These are phyloP conservation scores for Calonectria montana DNA, from an alignment of 2,329 filamentous ascomycete genomes.

Conservation along the genomic window DNA sequence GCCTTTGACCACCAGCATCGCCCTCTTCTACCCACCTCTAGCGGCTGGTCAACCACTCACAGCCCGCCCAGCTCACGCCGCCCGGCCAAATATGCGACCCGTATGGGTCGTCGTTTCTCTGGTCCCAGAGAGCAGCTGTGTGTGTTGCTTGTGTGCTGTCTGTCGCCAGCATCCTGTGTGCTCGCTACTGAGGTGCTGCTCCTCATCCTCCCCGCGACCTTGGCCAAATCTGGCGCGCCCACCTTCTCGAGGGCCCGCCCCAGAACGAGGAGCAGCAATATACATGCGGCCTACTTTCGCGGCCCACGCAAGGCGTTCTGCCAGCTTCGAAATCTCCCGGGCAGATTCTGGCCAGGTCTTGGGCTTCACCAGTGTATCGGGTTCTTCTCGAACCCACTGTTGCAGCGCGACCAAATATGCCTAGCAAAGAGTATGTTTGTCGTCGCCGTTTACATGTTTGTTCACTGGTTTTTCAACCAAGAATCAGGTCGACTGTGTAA, in stretches of 20 bases:
- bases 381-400: background rate
- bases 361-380: background rate
- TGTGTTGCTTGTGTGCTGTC: background rate
- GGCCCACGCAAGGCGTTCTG: slow-evolving; percentile 39
- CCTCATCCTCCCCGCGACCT: slow-evolving; percentile 4
- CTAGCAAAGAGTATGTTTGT: background rate
- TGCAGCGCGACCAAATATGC: background rate
- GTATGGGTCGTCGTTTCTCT: slow-evolving; percentile 1
- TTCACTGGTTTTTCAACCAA: background rate
- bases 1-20: slow-evolving; percentile 11
- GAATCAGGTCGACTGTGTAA: background rate
- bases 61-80: slow-evolving; percentile 27
- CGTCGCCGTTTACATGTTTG: too few relatives aligned
- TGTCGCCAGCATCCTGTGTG: background rate
- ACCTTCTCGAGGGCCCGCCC: background rate
- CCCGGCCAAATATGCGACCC: slow-evolving; percentile 15
- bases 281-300: slow-evolving; percentile 15
- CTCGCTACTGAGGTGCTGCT: background rate
- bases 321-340: background rate
- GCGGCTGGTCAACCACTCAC: slow-evolving; percentile 39
- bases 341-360: slow-evolving; percentile 13
- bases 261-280: slow-evolving; percentile 8
- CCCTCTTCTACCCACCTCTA: slow-evolving; percentile 18
- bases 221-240: background rate
- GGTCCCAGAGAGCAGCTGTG: background rate